Evolutionary conservation across 1,139 yeast species (phyloP).

Genomic region (Dujonia santamariae): DNA sequence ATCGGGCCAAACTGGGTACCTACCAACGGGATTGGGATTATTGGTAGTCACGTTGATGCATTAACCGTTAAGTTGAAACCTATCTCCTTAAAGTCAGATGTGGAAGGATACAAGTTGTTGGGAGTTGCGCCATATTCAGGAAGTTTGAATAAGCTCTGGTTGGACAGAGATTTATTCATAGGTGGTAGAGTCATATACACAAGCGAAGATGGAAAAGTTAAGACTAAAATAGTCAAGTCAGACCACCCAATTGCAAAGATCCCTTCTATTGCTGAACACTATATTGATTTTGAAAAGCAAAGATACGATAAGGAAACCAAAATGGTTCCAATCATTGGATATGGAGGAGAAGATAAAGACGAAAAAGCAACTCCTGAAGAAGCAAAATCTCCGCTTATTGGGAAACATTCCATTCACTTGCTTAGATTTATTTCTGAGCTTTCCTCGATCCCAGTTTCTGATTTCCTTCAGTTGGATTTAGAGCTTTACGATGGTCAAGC

Average conservation of each 20-base stretch:
- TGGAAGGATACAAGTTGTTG: constrained; percentile 40
- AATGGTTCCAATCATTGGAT: constrained; percentile 43
- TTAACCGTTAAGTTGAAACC: constrained; percentile 41
- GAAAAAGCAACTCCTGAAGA: constrained; percentile 29
- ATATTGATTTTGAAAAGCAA: constrained; percentile 30
- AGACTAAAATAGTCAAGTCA: constrained; percentile 30
- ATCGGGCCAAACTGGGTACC: constrained; percentile 42
- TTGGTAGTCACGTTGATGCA: constrained; percentile 45
- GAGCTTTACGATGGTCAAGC: constrained; percentile 42
- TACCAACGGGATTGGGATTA: constrained; percentile 33
- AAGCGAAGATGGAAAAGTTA: constrained; percentile 23
- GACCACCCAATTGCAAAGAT: constrained; percentile 41
- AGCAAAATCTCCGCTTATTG: constrained; percentile 31
- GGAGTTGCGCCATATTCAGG: constrained; percentile 47
- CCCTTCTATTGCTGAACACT: constrained; percentile 43
- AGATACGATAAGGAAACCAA: constrained; percentile 38
- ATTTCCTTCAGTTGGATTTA: constrained; percentile 35
- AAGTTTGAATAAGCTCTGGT: constrained; percentile 33
- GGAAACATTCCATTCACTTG: constrained; percentile 35
- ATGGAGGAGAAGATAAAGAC: constrained; percentile 15
- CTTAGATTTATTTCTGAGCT: constrained; percentile 33
- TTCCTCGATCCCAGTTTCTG: constrained; percentile 22
- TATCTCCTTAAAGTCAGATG: constrained; percentile 24
- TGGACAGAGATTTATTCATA: constrained; percentile 45
- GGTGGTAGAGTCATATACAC: constrained; percentile 43